Conservation (phyloP, 2,329 filamentous ascomycete species). For the Phialocephala subalpina region DNA sequence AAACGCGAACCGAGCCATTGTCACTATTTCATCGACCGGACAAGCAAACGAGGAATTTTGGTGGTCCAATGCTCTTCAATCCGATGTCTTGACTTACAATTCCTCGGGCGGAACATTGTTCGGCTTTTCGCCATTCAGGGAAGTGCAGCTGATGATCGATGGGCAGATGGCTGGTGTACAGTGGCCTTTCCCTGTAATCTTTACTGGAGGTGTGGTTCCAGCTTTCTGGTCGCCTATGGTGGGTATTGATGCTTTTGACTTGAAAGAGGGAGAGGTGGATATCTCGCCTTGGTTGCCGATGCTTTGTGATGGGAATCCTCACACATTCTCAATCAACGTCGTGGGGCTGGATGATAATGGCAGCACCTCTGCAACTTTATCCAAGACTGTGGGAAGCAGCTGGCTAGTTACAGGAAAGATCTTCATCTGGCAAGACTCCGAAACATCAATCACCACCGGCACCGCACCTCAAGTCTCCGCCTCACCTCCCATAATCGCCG, state of each 20-base stretch:
- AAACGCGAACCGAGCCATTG: conserved; percentile 71
- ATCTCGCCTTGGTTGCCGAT: conserved; percentile 76
- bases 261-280: conserved; percentile 78
- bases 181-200: conserved; percentile 83
- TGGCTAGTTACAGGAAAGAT: conserved; percentile 82
- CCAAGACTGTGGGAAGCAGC: conserved; percentile 62
- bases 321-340: conserved; percentile 72
- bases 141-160: conserved; percentile 78
- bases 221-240: conserved; percentile 79
- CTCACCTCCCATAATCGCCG: conserved; percentile 51
- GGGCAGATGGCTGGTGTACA: conserved; percentile 73
- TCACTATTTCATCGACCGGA: conserved; percentile 77
- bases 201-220: conserved; percentile 79
- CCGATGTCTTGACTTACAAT: conserved; percentile 64
- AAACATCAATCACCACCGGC: conserved; percentile 59
- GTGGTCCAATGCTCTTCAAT: conserved; percentile 78
- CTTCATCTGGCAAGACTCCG: conserved; percentile 72
- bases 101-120: conserved; percentile 60
- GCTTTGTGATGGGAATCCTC: conserved; percentile 67
- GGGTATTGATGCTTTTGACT: conserved; percentile 78
- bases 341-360: conserved; percentile 66
- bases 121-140: conserved; percentile 77
- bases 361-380: conserved; percentile 54
- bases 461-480: conserved; percentile 41
- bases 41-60: conserved; percentile 82